Conservation (phyloP, 23 red algal genomes). For the Gracilaria caudata region DNA sequence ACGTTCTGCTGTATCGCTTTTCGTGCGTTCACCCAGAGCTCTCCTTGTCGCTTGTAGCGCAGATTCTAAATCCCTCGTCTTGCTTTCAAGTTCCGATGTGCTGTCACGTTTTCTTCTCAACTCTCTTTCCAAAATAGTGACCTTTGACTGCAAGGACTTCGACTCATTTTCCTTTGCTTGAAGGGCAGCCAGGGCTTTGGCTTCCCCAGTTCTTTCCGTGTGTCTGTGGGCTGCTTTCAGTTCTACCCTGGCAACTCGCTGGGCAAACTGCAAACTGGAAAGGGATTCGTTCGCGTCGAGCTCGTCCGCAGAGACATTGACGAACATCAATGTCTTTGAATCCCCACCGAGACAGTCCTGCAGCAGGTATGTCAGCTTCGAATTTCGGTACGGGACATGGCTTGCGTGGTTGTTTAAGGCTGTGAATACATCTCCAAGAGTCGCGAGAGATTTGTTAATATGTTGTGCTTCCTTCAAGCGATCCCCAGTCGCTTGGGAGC, state of each 20-base stretch:
- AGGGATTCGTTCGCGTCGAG: constrained; percentile 79
- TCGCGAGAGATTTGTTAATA: constrained; percentile 99
- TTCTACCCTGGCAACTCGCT: constrained; percentile 82
- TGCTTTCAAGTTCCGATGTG: constrained; percentile 8
- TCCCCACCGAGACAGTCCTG: constrained; percentile 95
- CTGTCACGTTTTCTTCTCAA: constrained; percentile 22
- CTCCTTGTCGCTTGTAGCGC: constrained; percentile 13
- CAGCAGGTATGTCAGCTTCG: constrained; percentile 89
- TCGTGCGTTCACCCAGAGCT: constrained; percentile 28
- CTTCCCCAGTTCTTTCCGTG: constrained; percentile 73
- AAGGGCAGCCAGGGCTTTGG: constrained; percentile 45
- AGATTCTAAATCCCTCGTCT: constrained; percentile 1
- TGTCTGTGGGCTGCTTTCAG: constrained; percentile 73
- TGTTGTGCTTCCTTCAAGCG: constrained; percentile 95
- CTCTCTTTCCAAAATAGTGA: constrained; percentile 41
- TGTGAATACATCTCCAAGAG: constrained; percentile 92
- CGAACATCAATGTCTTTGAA: constrained; percentile 99
- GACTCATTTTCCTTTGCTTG: constrained; percentile 48
- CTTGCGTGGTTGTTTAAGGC: constrained; percentile 69
- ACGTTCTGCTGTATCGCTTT: constrained; percentile 12
- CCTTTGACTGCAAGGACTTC: constrained; percentile 23
- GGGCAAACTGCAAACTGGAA: constrained; percentile 88
- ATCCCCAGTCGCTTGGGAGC: constrained; percentile 82
- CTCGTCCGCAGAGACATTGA: constrained; percentile 87
- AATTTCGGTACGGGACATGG: constrained; percentile 97